These are phyloP conservation scores for Lumnitzera racemosa DNA, from an alignment of 345 rosid genomes.

Conservation along the genomic window DNA sequence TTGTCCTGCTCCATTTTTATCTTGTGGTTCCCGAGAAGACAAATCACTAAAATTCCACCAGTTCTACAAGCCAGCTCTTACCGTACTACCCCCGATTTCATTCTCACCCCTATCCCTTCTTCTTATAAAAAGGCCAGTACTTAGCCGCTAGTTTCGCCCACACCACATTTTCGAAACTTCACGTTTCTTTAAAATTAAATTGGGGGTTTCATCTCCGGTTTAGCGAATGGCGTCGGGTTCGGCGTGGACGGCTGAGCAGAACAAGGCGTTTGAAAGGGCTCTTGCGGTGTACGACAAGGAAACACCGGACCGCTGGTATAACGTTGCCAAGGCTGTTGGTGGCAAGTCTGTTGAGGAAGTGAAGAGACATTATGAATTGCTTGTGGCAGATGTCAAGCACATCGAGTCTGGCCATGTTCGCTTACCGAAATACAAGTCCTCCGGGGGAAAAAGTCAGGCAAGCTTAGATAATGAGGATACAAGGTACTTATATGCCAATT, in stretches of 20 bases:
- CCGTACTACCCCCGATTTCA: no score
- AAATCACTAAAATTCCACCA: no score
- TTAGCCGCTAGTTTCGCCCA: no score
- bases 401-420: slow-evolving; percentile 10
- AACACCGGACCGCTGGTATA: slow-evolving; percentile 11
- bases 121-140: no score
- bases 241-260: slow-evolving; percentile 9
- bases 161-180: no score
- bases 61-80: no score
- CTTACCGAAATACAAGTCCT: slow-evolving; percentile 1
- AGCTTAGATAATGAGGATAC: slow-evolving; percentile 1
- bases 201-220: no score
- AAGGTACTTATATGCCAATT: background rate
- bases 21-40: no score
- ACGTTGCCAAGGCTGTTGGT: slow-evolving; percentile 9
- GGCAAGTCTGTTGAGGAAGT: slow-evolving; percentile 10
- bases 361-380: slow-evolving; percentile 9
- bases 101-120: no score
- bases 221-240: slow-evolving; percentile 5
- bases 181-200: no score
- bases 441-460: background rate
- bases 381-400: slow-evolving; percentile 12
- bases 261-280: slow-evolving; percentile 13
- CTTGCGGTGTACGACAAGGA: slow-evolving; percentile 12
- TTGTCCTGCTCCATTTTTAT: no score